These are phyloP conservation scores for Erodium moschatum DNA, from an alignment of 441 rosid genomes.

Conservation along the genomic window DNA sequence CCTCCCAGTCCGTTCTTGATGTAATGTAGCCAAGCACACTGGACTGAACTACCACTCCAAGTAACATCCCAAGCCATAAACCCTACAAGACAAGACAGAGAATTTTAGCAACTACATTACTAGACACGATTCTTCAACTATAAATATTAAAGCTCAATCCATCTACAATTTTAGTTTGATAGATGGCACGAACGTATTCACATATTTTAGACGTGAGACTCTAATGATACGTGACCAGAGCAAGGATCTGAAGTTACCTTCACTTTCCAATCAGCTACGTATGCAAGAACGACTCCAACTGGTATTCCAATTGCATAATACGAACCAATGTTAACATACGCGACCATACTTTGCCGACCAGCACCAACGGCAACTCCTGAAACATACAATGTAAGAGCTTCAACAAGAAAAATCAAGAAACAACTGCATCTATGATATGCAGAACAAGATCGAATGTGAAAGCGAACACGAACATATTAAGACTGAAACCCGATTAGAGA, in stretches of 20 bases:
- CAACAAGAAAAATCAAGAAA: too few relatives aligned
- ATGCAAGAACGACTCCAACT: slow-evolving; percentile 31
- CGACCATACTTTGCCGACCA: slow-evolving; percentile 34
- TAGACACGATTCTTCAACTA: not conserved
- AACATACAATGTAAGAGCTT: not conserved
- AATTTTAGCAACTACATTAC: too few relatives aligned
- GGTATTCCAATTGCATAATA: slow-evolving; percentile 42
- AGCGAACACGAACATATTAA: too few relatives aligned
- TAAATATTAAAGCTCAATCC: not conserved
- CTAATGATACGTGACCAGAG: not conserved
- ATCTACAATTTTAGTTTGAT: too few relatives aligned
- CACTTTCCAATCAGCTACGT: slow-evolving; percentile 22
- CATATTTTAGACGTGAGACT: too few relatives aligned
- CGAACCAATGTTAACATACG: slow-evolving; percentile 32
- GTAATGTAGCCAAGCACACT: slow-evolving; percentile 17
- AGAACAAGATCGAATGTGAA: too few relatives aligned
- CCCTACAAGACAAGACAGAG: not conserved
- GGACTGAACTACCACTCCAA: slow-evolving; percentile 17
- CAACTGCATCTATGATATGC: too few relatives aligned
- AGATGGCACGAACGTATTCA: too few relatives aligned
- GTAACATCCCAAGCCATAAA: slow-evolving; percentile 21
- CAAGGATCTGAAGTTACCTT: slow-evolving; percentile 16
- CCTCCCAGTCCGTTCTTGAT: slow-evolving; percentile 22
- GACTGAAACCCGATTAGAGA: too few relatives aligned
- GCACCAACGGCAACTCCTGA: slow-evolving; percentile 42